Percentiles rank a stretch among this genome's conserved stretches.
These are phyloP conservation scores for Sporobolomyces phaffii DNA, from an alignment of 768 basidiomycete species.

Conservation along the genomic window DNA sequence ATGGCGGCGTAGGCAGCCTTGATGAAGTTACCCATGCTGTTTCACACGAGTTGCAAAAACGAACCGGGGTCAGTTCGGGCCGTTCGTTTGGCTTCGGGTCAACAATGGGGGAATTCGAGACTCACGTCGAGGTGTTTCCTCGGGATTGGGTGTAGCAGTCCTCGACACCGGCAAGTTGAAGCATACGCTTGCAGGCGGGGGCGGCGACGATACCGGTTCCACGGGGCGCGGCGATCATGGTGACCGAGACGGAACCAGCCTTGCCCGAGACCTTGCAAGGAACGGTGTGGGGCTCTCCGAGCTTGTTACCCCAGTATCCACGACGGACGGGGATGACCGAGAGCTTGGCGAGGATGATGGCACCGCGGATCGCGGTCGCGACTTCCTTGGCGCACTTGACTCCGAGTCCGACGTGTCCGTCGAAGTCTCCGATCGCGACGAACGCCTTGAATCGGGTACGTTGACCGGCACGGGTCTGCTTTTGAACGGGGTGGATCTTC, in stretches of 20 bases:
- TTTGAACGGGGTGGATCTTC: slow-evolving; percentile 99
- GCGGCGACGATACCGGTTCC: slow-evolving; percentile 99
- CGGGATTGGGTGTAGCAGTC: slow-evolving; percentile 97
- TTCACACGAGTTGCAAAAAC: too few relatives aligned
- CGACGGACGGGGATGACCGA: slow-evolving; percentile 95
- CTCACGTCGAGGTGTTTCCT: slow-evolving; percentile 90
- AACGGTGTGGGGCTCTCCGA: slow-evolving; percentile 98
- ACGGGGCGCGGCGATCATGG: slow-evolving; percentile 94
- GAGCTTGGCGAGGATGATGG: slow-evolving; percentile 97
- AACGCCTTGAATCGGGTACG: slow-evolving; percentile 99
- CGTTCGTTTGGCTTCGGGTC: too few relatives aligned
- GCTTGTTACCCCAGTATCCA: slow-evolving; percentile 99
- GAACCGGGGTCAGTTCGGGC: too few relatives aligned
- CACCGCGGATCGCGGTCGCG: slow-evolving; percentile 97
- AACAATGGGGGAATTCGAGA: too few relatives aligned
- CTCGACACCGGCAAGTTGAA: slow-evolving; percentile 95
- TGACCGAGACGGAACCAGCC: slow-evolving; percentile 98
- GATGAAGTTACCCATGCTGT: slow-evolving; percentile 83
- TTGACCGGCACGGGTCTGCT: slow-evolving; percentile 99
- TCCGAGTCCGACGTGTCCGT: slow-evolving; percentile 97
- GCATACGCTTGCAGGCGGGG: slow-evolving; percentile 88
- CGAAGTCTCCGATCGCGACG: slow-evolving; percentile 97
- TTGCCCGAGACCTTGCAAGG: slow-evolving; percentile 98
- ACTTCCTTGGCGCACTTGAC: slow-evolving; percentile 99
- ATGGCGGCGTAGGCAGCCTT: slow-evolving; percentile 56